These are phyloP conservation scores for Lipomyces mesembrius DNA, from an alignment of 805 yeast genomes.

Conservation along the genomic window DNA sequence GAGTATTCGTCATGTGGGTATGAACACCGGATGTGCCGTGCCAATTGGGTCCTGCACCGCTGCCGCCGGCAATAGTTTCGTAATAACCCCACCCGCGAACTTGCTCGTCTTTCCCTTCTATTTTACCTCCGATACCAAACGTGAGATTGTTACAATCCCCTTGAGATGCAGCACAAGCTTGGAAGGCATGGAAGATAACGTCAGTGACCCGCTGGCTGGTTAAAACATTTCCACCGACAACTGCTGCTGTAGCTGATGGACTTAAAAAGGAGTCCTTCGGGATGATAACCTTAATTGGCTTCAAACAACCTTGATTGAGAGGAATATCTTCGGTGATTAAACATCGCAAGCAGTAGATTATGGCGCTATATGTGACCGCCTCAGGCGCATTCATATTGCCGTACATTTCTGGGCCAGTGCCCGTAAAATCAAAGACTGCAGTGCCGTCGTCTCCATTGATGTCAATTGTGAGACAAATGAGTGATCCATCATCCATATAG, in stretches of 20 bases:
- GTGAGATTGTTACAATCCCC: slow-evolving; percentile 95
- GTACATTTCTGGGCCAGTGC: slow-evolving; percentile 84
- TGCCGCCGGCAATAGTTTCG: slow-evolving; percentile 88
- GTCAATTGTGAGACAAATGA: slow-evolving; percentile 60
- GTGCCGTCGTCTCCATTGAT: slow-evolving; percentile 57
- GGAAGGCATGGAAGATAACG: slow-evolving; percentile 82
- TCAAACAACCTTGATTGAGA: slow-evolving; percentile 87
- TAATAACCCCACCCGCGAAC: slow-evolving; percentile 40
- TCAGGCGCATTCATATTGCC: slow-evolving; percentile 92
- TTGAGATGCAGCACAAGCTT: slow-evolving; percentile 92
- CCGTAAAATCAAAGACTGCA: slow-evolving; percentile 81
- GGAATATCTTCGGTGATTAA: slow-evolving; percentile 88
- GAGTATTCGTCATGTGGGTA: slow-evolving; percentile 90
- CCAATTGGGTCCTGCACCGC: slow-evolving; percentile 90
- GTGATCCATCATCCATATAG: slow-evolving; percentile 80
- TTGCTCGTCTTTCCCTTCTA: slow-evolving; percentile 46
- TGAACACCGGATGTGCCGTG: slow-evolving; percentile 89
- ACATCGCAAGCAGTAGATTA: slow-evolving; percentile 83
- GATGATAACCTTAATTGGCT: slow-evolving; percentile 70
- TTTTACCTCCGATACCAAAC: slow-evolving; percentile 78
- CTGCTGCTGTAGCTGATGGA: slow-evolving; percentile 86
- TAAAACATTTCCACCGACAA: slow-evolving; percentile 93
- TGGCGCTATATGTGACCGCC: slow-evolving; percentile 87
- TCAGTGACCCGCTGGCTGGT: slow-evolving; percentile 94
- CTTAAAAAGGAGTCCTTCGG: slow-evolving; percentile 68